These are phyloP conservation scores for Candida tammaniensis DNA, from an alignment of 805 yeast species.

Conservation along the genomic window DNA sequence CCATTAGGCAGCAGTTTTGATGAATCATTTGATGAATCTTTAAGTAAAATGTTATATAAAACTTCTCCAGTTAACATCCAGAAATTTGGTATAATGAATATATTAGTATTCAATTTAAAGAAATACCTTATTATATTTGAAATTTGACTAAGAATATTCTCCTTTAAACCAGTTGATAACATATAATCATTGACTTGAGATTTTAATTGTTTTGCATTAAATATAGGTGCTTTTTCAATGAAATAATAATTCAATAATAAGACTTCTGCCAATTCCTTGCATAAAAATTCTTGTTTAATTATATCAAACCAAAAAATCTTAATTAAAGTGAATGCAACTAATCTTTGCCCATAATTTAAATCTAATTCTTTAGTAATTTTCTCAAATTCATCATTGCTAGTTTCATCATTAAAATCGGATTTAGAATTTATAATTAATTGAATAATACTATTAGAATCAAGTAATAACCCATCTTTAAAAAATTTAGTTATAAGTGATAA, in stretches of 20 bases:
- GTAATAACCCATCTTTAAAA: slow-evolving; percentile 37
- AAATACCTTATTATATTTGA: slow-evolving; percentile 33
- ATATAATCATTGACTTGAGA: slow-evolving; percentile 3
- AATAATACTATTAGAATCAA: slow-evolving; percentile 25
- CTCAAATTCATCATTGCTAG: slow-evolving; percentile 19
- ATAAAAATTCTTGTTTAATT: slow-evolving; percentile 50
- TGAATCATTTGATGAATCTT: slow-evolving; percentile 15
- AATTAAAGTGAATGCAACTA: slow-evolving; percentile 45
- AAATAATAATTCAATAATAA: slow-evolving; percentile 45
- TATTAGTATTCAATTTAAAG: slow-evolving; percentile 52
- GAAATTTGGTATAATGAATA: slow-evolving; percentile 60
- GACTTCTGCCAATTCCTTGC: slow-evolving; percentile 64
- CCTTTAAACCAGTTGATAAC: slow-evolving; percentile 17
- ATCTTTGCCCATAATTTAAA: slow-evolving; percentile 33
- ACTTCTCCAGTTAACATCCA: slow-evolving; percentile 56
- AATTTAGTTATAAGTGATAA: slow-evolving; percentile 61
- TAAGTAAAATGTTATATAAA: slow-evolving; percentile 38
- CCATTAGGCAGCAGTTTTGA: too few relatives aligned
- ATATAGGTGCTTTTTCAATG: slow-evolving; percentile 7
- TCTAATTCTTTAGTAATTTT: slow-evolving; percentile 17
- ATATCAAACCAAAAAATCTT: slow-evolving; percentile 73
- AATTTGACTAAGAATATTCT: slow-evolving; percentile 28
- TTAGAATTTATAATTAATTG: slow-evolving; percentile 19
- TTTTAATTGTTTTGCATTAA: slow-evolving; percentile 9
- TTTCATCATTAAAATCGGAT: slow-evolving; percentile 9